A percentile compares a stretch with the other conserved stretches of the same genome.
phyloP scores from a whole-genome alignment of 139 green algal genomes.

The Ettlia oleoabundans region DNA sequence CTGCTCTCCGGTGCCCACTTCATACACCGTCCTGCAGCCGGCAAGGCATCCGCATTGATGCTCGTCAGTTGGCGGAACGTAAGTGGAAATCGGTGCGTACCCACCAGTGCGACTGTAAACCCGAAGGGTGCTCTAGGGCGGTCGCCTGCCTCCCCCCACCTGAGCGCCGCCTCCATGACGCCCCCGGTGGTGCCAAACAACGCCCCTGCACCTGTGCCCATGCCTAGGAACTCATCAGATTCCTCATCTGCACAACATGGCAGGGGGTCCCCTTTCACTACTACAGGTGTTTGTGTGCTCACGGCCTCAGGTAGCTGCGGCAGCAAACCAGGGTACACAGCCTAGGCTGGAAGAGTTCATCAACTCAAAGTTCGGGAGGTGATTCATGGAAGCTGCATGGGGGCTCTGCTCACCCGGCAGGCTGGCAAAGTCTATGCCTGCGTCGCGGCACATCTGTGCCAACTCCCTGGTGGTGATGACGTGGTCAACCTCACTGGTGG shows the following conservation, averaged over 20 bases:
- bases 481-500: constrained; percentile 67
- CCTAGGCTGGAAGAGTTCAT: no score
- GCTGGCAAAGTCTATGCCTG: constrained; percentile 58
- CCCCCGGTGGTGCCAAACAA: constrained; percentile 78
- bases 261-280: no score
- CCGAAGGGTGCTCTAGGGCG: no score
- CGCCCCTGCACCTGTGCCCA: constrained; percentile 53
- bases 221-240: constrained; percentile 66
- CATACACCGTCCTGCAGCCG: constrained; percentile 62
- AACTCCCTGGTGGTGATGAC: constrained; percentile 72
- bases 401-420: constrained; percentile 51
- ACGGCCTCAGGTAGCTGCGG: no score
- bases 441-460: constrained; percentile 57
- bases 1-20: constrained; percentile 48
- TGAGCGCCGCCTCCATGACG: constrained; percentile 79
- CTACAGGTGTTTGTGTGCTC: no score
- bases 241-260: constrained; percentile 17
- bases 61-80: no score
- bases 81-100: no score
- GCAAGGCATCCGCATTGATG: not conserved
- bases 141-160: constrained; percentile 7
- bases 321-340: no score
- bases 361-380: no score
- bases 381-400: no score
- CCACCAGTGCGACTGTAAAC: no score